phyloP scores from a whole-genome alignment of 1,284 basidiomycete genomes.

The Malassezia sympodialis region DNA sequence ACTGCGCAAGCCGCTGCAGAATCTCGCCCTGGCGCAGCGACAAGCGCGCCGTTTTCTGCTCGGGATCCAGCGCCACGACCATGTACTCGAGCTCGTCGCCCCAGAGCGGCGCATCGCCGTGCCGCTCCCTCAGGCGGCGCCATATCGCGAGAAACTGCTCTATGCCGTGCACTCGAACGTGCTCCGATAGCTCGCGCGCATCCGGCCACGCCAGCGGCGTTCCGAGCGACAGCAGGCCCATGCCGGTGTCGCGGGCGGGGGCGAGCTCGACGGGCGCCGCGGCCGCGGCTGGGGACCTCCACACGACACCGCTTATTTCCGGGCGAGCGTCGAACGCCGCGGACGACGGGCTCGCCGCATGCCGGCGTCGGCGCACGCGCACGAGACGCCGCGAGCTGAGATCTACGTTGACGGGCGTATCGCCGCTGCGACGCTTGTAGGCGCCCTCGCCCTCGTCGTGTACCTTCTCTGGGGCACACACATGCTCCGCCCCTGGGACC shows the following conservation, averaged over 20 bases:
- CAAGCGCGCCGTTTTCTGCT: slow-evolving; percentile 68
- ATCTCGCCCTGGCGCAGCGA: slow-evolving; percentile 91
- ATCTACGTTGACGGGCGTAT: neutral
- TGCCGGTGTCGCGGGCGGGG: slow-evolving; percentile 44
- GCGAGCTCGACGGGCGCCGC: neutral
- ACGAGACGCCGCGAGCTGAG: neutral
- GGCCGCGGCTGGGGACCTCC: neutral
- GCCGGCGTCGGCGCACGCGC: neutral
- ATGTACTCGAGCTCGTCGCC: slow-evolving; percentile 99
- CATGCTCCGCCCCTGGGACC: neutral
- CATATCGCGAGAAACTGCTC: slow-evolving; percentile 88
- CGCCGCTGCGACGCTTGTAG: neutral
- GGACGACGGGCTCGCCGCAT: neutral
- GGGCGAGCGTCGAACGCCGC: neutral
- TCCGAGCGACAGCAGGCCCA: slow-evolving; percentile 90
- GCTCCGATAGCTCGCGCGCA: slow-evolving; percentile 65
- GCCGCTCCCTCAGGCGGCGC: slow-evolving; percentile 78
- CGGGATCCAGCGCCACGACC: slow-evolving; percentile 76
- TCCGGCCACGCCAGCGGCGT: slow-evolving; percentile 89
- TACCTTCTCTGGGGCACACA: neutral
- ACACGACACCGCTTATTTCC: neutral
- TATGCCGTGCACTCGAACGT: slow-evolving; percentile 85
- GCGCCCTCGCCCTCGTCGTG: neutral
- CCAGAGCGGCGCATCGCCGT: slow-evolving; percentile 93
- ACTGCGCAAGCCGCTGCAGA: slow-evolving; percentile 60